These are phyloP conservation scores for Globisporangium lucens DNA, from an alignment of 352 stramenopile species.

Conservation along the genomic window DNA sequence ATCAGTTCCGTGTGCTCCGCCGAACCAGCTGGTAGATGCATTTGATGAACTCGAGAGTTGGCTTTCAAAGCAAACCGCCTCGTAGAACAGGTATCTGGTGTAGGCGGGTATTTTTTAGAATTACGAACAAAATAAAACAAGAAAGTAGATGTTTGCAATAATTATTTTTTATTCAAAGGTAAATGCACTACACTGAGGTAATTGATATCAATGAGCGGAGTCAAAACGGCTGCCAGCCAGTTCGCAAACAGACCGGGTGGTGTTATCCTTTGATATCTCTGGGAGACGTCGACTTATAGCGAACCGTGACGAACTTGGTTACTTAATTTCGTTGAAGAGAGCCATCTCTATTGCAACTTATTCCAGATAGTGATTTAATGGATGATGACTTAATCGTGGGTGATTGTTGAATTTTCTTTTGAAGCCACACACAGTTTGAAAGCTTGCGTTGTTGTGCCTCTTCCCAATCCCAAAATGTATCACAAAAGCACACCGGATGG, in stretches of 20 bases:
- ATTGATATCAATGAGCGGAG: neutral
- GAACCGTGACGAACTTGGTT: neutral
- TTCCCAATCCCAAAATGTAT: neutral
- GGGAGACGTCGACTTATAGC: neutral
- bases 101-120: no score
- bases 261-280: slow-evolving; percentile 4
- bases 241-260: neutral
- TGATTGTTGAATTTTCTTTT: slow-evolving; percentile 14
- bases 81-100: neutral
- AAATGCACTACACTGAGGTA: no score
- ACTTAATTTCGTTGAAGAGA: neutral
- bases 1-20: slow-evolving; percentile 10
- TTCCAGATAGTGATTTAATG: neutral
- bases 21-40: slow-evolving; percentile 15
- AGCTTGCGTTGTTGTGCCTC: neutral
- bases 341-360: neutral
- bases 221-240: slow-evolving; percentile 2
- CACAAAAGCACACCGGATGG: neutral
- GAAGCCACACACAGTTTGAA: neutral
- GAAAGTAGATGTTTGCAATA: neutral
- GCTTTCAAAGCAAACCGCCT: neutral
- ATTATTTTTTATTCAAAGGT: neutral
- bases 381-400: neutral
- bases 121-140: neutral
- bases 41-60: neutral